Evolutionary conservation across 192 early-diverging fungal species (phyloP).

Genomic region (Martensiomyces pterosporus): DNA sequence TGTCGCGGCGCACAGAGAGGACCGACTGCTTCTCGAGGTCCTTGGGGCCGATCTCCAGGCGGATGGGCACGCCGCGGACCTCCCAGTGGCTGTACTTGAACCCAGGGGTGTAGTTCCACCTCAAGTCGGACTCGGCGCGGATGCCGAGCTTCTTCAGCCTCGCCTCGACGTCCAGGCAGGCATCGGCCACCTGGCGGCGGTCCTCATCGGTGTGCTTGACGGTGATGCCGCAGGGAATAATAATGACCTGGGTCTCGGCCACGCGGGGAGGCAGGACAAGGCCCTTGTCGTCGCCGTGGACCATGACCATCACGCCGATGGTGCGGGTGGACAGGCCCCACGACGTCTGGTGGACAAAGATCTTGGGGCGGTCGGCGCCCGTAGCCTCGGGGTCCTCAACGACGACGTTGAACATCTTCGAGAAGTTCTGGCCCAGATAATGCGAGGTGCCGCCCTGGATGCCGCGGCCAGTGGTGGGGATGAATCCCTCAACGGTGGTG

Average conservation of each 20-base stretch:
- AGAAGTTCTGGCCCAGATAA: constrained; percentile 99
- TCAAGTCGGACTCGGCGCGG: constrained; percentile 71
- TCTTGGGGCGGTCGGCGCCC: constrained; percentile 56
- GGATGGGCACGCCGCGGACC: constrained; percentile 91
- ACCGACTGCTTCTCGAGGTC: constrained; percentile 81
- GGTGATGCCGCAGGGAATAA: constrained; percentile 92
- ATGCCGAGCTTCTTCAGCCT: constrained; percentile 70
- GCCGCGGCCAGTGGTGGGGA: constrained; percentile 93
- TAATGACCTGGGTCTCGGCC: constrained; percentile 81
- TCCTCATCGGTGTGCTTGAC: constrained; percentile 81
- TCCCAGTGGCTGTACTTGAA: constrained; percentile 99
- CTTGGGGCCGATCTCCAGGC: constrained; percentile 95
- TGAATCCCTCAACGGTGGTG: constrained; percentile 96
- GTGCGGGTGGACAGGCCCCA: constrained; percentile 98
- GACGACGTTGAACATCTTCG: constrained; percentile 96
- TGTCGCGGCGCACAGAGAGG: constrained; percentile 81
- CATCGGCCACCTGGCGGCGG: constrained; percentile 58
- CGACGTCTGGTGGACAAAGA: constrained; percentile 96
- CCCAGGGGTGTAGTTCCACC: constrained; percentile 86
- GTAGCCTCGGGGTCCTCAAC: constrained; percentile 79
- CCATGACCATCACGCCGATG: constrained; percentile 99
- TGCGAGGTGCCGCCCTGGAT: constrained; percentile 99
- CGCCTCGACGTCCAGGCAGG: constrained; percentile 63
- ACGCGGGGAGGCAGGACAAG: constrained; percentile 95
- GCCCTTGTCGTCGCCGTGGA: constrained; percentile 98